Conservation (phyloP, 768 basidiomycete genomes). For the Suillus cothurnatus region DNA sequence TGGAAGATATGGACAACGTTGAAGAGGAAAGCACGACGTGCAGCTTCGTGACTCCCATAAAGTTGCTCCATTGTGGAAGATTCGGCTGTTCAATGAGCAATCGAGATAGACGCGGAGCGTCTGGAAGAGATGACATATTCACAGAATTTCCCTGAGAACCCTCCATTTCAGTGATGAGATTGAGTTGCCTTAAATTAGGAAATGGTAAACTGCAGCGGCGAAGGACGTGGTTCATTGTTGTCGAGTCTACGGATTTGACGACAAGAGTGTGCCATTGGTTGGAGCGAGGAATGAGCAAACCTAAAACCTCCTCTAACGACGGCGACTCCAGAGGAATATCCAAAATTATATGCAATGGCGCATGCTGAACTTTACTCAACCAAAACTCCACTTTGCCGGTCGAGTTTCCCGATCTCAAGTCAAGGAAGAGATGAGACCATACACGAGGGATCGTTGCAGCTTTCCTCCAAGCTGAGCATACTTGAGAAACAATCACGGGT, state of each 20-base stretch:
- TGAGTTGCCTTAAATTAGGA: constrained; percentile 40
- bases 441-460: constrained; percentile 52
- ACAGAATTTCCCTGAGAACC: constrained; percentile 21
- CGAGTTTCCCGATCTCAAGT: constrained; percentile 46
- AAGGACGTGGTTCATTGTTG: constrained; percentile 43
- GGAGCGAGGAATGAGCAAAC: constrained; percentile 40
- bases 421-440: constrained; percentile 60
- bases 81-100: constrained; percentile 38
- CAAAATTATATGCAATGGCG: constrained; percentile 48
- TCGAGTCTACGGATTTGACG: constrained; percentile 40
- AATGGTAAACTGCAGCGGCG: constrained; percentile 36
- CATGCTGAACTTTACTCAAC: constrained; percentile 48
- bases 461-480: constrained; percentile 60
- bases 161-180: constrained; percentile 34
- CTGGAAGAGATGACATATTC: constrained; percentile 33
- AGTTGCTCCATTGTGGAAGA: constrained; percentile 37
- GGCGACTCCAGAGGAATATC: constrained; percentile 35
- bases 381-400: constrained; percentile 48
- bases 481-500: constrained; percentile 57
- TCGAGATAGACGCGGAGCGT: constrained; percentile 38
- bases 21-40: constrained; percentile 34
- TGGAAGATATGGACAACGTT: constrained; percentile 19
- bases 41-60: constrained; percentile 37
- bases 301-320: constrained; percentile 39
- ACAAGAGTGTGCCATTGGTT: constrained; percentile 48